Evolutionary conservation across 306 rosid genomes (phyloP).

Genomic region (Gastrolobium villosum): DNA sequence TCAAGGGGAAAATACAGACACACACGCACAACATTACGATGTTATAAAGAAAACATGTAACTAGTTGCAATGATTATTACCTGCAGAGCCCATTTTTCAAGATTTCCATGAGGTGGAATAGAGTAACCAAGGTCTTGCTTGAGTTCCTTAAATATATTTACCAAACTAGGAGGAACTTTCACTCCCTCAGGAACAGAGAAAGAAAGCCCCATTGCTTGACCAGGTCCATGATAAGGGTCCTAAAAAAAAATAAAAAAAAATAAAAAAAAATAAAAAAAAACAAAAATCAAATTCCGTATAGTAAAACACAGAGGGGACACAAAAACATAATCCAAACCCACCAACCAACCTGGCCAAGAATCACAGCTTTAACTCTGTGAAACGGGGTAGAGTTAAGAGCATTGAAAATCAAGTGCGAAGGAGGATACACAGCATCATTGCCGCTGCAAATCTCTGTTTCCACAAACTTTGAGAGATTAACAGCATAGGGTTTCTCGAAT

Average conservation of each 20-base stretch:
- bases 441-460: constrained; percentile 62
- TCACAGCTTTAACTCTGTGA: constrained; percentile 75
- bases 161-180: constrained; percentile 89
- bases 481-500: constrained; percentile 75
- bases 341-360: constrained; percentile 75
- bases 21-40: background rate
- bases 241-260: constrained; percentile 42
- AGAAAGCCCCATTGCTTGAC: constrained; percentile 99
- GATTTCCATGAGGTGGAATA: constrained; percentile 83
- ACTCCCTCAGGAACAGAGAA: constrained; percentile 94
- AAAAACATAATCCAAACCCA: background rate
- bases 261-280: too few species aligned
- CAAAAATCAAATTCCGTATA: background rate
- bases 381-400: constrained; percentile 94
- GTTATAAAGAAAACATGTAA: background rate
- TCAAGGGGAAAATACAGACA: too few species aligned
- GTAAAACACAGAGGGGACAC: background rate
- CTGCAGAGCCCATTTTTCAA: constrained; percentile 94
- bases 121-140: constrained; percentile 89
- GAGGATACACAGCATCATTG: constrained; percentile 71
- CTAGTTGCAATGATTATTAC: constrained; percentile 47
- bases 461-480: constrained; percentile 72
- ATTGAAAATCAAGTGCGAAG: constrained; percentile 82
- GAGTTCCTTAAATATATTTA: constrained; percentile 89
- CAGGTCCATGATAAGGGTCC: constrained; percentile 99